Evolutionary conservation across 805 yeast species (phyloP), one percentile per base, ranked within the genome.

Genomic region (Yamadazyma scolyti): DNA sequence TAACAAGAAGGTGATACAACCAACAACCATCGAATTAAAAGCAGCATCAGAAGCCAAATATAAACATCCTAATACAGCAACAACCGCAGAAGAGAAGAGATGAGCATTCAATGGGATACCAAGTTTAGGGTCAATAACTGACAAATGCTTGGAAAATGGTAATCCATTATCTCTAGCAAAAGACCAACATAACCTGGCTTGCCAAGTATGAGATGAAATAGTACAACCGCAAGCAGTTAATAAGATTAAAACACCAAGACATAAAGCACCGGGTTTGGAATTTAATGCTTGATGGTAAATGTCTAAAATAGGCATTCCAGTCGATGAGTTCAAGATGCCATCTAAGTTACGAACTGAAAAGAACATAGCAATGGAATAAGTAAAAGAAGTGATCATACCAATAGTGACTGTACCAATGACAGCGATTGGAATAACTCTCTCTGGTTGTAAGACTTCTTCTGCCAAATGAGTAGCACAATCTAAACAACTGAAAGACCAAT

Each of bases 381-480:
- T 43, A 44, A 75, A 71, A 2, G 77, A 62, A 4, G 87, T 81
- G n/a, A 68, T 48, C 38, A 80, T 74, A 0, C 86, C 86, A 44
- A 81, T 75, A 6, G 77, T 68, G 2, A 79, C 80, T 3, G 84
- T 76, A 4, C 78, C 68, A 49, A 77, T 60, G 40, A 79, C 77
- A 2, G 82, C 77, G 29, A 67, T 67, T 13, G 86, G 85, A 33
- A 78, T 75, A 39, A 73, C 67, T 29, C 70, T 62, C 44, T 73
- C 73, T 4, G 87, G 84, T 16, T 69, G 61, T 22, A 68, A 58
- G 21, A 69, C 68, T 47, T 80, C 87, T 48, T 81, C 88, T 14
- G 82, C 77, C 71, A 81, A 66, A 46, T 80, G 87, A 3, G 85
- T 77, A 2, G 85, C 84, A 35, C 78, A 74, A 47, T 80, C 88